phyloP scores from a whole-genome alignment of 768 basidiomycete species.

The Suillus ampliporus region DNA sequence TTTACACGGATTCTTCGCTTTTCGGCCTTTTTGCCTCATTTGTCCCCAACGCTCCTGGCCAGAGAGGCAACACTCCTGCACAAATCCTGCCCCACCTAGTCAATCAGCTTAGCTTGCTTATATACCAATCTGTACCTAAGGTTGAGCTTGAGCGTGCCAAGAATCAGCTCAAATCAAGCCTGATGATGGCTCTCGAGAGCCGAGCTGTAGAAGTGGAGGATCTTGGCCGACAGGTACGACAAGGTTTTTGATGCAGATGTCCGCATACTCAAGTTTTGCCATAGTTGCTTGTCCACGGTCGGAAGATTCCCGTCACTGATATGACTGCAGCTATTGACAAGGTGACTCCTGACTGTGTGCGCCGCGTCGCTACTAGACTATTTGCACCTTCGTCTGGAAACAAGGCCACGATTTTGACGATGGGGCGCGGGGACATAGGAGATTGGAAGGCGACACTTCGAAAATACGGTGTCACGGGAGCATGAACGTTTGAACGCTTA shows the following conservation, averaged over 20 bases:
- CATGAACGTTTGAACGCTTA: conserved; percentile 15
- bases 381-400: conserved; percentile 68
- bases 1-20: conserved; percentile 91
- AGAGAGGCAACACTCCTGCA: conserved; percentile 63
- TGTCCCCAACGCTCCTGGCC: conserved; percentile 62
- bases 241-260: neutral
- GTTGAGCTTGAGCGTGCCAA: conserved; percentile 85
- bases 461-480: conserved; percentile 68
- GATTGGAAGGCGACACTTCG: conserved; percentile 65
- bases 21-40: conserved; percentile 93
- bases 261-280: conserved; percentile 11
- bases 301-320: conserved; percentile 86
- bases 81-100: conserved; percentile 85
- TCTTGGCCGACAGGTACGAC: conserved; percentile 81
- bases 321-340: conserved; percentile 89
- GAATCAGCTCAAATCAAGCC: conserved; percentile 90
- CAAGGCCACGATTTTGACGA: conserved; percentile 80
- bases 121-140: conserved; percentile 69
- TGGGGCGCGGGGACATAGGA: conserved; percentile 82
- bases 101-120: conserved; percentile 83
- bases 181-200: conserved; percentile 96
- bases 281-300: conserved; percentile 83
- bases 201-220: conserved; percentile 86
- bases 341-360: conserved; percentile 72
- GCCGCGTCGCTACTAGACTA: conserved; percentile 75